Percentiles rank a stretch among this genome's conserved stretches.
These are phyloP conservation scores for Pterothamnion heteromorphum DNA, from an alignment of 31 red algal genomes.

Conservation along the genomic window DNA sequence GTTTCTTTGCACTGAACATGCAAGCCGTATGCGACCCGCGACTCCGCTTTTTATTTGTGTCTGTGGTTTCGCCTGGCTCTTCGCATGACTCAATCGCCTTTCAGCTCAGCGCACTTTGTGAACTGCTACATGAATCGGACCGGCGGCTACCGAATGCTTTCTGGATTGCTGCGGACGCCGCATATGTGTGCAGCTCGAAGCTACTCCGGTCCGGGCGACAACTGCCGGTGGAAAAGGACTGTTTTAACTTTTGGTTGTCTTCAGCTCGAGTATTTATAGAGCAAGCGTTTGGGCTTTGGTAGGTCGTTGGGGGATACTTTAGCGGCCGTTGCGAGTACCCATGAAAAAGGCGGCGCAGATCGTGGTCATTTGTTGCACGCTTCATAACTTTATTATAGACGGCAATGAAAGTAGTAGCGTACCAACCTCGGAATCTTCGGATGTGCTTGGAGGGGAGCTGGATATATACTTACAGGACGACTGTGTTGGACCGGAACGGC, in stretches of 20 bases:
- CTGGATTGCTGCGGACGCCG: neutral
- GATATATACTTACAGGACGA: slow-evolving; percentile 30
- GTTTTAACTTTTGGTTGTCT: neutral
- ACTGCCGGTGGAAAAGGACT: neutral
- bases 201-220: neutral
- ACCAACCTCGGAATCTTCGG: no score
- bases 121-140: neutral
- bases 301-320: slow-evolving; percentile 33
- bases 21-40: slow-evolving; percentile 12
- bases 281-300: neutral
- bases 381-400: no score
- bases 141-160: neutral
- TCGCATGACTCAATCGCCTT: slow-evolving; percentile 7
- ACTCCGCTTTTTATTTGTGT: neutral
- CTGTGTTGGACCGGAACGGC: neutral
- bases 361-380: no score
- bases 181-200: neutral
- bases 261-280: neutral
- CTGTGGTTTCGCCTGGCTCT: neutral
- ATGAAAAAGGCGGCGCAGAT: no score
- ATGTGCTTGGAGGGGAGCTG: no score
- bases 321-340: slow-evolving; percentile 18
- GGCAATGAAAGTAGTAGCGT: no score
- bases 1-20: neutral
- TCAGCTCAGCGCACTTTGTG: neutral